These are phyloP conservation scores for Stropharia rugosoannulata DNA, from an alignment of 768 basidiomycete genomes.

Conservation along the genomic window DNA sequence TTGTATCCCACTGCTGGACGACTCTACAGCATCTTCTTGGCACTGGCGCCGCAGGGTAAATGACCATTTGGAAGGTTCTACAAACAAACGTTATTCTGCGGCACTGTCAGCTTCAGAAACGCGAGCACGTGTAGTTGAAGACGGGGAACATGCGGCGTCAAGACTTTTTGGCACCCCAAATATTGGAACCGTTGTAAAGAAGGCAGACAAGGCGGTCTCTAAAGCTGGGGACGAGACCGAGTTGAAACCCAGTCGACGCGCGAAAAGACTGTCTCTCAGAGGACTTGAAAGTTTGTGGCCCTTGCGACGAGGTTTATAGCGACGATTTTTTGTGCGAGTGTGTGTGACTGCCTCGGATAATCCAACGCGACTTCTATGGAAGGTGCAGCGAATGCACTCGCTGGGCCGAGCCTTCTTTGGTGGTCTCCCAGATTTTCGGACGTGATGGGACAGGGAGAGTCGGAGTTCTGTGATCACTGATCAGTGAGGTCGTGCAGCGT, in stretches of 20 bases:
- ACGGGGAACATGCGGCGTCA: conserved; percentile 18
- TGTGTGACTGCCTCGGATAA: no score
- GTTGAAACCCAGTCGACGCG: not conserved
- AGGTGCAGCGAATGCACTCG: no score
- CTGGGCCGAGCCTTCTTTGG: no score
- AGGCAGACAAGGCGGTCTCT: not conserved
- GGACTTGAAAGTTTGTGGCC: conserved; percentile 1
- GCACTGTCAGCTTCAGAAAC: not conserved
- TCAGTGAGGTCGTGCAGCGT: no score
- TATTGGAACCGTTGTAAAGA: conserved; percentile 1
- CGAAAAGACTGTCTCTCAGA: conserved; percentile 16
- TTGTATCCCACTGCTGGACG: not conserved
- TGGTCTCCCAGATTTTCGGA: no score
- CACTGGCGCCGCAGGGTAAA: not conserved
- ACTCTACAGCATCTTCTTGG: not conserved
- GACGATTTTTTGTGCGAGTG: no score
- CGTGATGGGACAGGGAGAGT: no score
- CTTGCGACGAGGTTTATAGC: no score
- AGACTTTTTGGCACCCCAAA: conserved; percentile 16
- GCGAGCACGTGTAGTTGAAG: conserved; percentile 8
- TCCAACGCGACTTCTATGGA: no score
- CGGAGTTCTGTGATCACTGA: no score
- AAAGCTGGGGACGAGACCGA: not conserved
- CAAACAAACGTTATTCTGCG: not conserved
- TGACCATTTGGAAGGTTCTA: not conserved